Percentiles rank a stretch among this genome's conserved stretches.
phyloP scores from a whole-genome alignment of 1,284 basidiomycete genomes.

The Mycena citricolor region DNA sequence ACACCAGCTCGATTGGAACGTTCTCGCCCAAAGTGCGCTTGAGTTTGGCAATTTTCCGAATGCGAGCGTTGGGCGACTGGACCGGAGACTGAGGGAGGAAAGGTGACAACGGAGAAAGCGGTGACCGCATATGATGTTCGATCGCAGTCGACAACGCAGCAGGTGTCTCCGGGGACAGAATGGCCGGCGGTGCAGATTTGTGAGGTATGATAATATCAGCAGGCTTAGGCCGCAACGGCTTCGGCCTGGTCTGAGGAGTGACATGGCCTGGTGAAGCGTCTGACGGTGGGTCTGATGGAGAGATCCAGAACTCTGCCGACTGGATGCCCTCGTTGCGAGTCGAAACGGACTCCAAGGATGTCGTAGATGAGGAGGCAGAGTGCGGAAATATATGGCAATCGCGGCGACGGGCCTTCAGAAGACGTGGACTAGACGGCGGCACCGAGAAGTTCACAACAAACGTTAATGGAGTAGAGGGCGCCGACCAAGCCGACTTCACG shows the following conservation, averaged over 20 bases:
- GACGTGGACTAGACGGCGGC: constrained; percentile 13
- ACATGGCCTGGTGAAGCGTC: constrained; percentile 6
- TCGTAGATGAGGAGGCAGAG: constrained; percentile 16
- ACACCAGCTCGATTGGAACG: constrained; percentile 21
- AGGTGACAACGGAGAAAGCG: constrained; percentile 16
- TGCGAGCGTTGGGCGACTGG: constrained; percentile 16
- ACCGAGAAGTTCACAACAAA: no score
- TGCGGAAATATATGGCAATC: constrained; percentile 18
- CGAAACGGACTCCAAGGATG: constrained; percentile 12
- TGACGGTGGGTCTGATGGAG: constrained; percentile 5
- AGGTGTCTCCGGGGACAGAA: not conserved
- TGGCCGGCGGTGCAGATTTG: no score
- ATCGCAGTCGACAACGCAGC: not conserved
- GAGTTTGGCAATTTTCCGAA: constrained; percentile 21
- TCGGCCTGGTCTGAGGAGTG: constrained; percentile 11
- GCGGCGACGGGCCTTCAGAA: constrained; percentile 15
- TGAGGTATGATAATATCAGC: constrained; percentile 22
- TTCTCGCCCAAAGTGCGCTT: constrained; percentile 21
- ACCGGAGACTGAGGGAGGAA: constrained; percentile 9
- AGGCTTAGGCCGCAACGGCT: constrained; percentile 18
- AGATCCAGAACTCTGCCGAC: constrained; percentile 16
- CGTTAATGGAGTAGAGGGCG: no score
- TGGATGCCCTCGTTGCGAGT: constrained; percentile 15
- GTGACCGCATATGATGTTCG: constrained; percentile 3
- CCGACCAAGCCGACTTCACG: no score